Percentiles rank a stretch among this genome's conserved stretches.
These are phyloP conservation scores for Hypoxylon perforatum DNA, from an alignment of 495 filamentous ascomycete species.

Conservation along the genomic window DNA sequence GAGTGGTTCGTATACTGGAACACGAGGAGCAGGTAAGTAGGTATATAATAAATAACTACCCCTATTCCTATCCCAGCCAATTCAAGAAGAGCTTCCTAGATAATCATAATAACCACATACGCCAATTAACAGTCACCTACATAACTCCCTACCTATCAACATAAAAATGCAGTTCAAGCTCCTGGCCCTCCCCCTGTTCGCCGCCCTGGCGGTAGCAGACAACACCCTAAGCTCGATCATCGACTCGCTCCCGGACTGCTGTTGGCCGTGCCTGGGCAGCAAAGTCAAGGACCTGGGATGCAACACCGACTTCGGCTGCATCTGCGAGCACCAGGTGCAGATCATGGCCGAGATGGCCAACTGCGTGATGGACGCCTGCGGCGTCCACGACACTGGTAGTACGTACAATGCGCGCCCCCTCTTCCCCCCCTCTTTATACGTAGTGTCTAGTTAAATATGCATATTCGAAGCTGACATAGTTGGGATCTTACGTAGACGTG, in stretches of 20 bases:
- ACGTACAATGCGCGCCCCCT: too few relatives aligned
- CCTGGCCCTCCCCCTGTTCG: constrained; percentile 9
- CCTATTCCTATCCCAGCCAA: too few relatives aligned
- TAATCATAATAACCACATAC: too few relatives aligned
- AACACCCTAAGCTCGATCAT: constrained; percentile 10
- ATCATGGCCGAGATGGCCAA: constrained; percentile 2
- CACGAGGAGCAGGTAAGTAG: too few relatives aligned
- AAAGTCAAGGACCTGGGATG: neutral
- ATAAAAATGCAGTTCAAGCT: constrained; percentile 16
- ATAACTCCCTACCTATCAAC: too few relatives aligned
- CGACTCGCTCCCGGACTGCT: constrained; percentile 7
- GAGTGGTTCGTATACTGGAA: too few relatives aligned
- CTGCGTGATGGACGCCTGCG: neutral
- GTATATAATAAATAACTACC: too few relatives aligned
- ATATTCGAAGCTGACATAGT: neutral
- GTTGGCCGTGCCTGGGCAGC: constrained; percentile 2
- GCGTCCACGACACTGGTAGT: neutral
- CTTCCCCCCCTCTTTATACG: too few relatives aligned
- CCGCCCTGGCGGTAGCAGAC: constrained; percentile 10
- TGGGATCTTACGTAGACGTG: neutral
- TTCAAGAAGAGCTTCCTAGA: too few relatives aligned
- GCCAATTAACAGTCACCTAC: too few relatives aligned
- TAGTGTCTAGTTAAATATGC: too few relatives aligned
- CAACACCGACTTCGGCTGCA: constrained; percentile 13
- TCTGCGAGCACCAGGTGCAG: constrained; percentile 2